A percentile compares a stretch with the other conserved stretches of the same genome.
Evolutionary conservation across 306 rosid species (phyloP).

Genomic region (Castanospermum australe): DNA sequence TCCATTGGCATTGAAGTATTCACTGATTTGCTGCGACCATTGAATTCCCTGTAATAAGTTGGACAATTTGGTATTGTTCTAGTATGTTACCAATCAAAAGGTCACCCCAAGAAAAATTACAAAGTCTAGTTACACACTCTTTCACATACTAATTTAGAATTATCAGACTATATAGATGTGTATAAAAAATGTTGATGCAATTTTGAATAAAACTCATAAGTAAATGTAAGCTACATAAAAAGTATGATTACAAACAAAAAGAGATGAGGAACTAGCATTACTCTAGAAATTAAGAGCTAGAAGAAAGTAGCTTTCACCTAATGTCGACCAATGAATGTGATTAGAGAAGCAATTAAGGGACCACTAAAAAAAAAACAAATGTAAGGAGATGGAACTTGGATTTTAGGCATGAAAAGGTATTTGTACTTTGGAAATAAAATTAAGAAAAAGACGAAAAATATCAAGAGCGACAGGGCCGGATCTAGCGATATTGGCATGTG

Average conservation of each 20-base stretch:
- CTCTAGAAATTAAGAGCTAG: neutral
- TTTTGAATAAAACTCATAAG: too few relatives aligned
- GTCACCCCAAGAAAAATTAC: too few relatives aligned
- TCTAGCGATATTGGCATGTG: conserved; percentile 80
- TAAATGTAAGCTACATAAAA: too few relatives aligned
- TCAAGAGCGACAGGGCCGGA: too few relatives aligned
- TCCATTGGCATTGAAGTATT: neutral
- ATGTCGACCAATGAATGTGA: conserved; percentile 10
- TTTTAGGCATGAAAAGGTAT: conserved; percentile 29
- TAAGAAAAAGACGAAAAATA: conserved; percentile 43
- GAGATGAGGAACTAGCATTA: neutral
- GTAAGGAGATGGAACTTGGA: conserved; percentile 25
- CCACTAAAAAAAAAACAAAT: conserved; percentile 11
- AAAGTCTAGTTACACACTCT: too few relatives aligned
- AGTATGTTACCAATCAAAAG: too few relatives aligned
- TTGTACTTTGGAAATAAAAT: conserved; percentile 31
- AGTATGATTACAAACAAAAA: too few relatives aligned
- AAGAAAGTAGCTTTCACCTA: neutral
- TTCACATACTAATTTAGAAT: too few relatives aligned
- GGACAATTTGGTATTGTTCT: too few relatives aligned
- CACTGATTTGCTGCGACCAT: neutral
- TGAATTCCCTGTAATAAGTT: neutral
- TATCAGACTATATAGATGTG: too few relatives aligned
- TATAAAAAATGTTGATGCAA: too few relatives aligned
- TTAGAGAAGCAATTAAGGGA: conserved; percentile 4